These are phyloP conservation scores for Piromyces finnis DNA, from an alignment of 192 early-diverging fungal species.

Conservation along the genomic window DNA sequence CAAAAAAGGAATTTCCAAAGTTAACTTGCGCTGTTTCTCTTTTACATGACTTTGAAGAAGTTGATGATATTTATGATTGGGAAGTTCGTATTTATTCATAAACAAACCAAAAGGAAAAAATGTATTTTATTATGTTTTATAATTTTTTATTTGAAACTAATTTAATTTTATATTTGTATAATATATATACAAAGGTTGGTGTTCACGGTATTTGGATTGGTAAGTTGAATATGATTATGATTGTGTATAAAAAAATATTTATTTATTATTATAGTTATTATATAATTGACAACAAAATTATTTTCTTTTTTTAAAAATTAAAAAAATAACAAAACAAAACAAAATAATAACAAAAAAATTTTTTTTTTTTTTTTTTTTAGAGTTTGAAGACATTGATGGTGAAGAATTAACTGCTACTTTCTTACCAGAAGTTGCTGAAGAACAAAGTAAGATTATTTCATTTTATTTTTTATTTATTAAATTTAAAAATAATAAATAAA, in stretches of 20 bases:
- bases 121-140: too few relatives aligned
- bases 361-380: too few relatives aligned
- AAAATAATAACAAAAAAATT: too few relatives aligned
- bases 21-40: slow-evolving; percentile 70
- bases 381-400: background rate
- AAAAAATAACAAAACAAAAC: too few relatives aligned
- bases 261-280: too few relatives aligned
- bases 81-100: slow-evolving; percentile 22
- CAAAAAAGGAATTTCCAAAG: slow-evolving; percentile 32
- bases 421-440: slow-evolving; percentile 71
- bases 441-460: slow-evolving; percentile 34
- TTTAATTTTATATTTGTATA: background rate
- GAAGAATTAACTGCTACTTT: slow-evolving; percentile 54
- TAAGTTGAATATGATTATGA: slow-evolving; percentile 35
- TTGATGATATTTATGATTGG: slow-evolving; percentile 63
- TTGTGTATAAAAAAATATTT: too few relatives aligned
- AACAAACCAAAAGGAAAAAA: too few relatives aligned
- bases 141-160: background rate
- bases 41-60: slow-evolving; percentile 73
- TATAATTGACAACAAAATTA: too few relatives aligned
- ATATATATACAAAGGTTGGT: slow-evolving; percentile 26
- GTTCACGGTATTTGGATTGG: slow-evolving; percentile 89
- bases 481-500: too few relatives aligned
- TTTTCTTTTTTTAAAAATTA: too few relatives aligned
- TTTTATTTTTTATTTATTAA: too few relatives aligned